Percentiles rank a stretch among this genome's conserved stretches.
These are phyloP conservation scores for Triticum dicoccoides DNA, from an alignment of 176 grass and related monocot species.

Conservation along the genomic window DNA sequence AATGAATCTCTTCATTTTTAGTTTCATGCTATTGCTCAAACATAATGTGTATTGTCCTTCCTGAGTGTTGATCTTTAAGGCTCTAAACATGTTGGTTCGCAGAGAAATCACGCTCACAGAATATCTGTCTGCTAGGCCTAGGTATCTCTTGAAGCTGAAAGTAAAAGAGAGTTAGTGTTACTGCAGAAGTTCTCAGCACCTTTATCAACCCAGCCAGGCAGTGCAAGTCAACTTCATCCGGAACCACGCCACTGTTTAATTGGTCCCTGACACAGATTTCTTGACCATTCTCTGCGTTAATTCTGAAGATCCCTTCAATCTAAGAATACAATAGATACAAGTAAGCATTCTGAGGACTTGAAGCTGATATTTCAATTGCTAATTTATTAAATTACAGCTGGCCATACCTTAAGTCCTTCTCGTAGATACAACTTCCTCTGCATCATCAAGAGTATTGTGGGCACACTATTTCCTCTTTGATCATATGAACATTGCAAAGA, in stretches of 20 bases:
- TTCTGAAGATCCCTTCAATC: conserved; percentile 97
- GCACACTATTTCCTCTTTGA: conserved; percentile 80
- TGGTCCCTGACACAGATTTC: conserved; percentile 68
- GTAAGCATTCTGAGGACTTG: neutral
- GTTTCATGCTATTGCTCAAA: neutral
- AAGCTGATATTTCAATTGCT: neutral
- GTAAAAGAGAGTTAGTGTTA: neutral
- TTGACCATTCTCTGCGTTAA: conserved; percentile 86
- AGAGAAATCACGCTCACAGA: neutral
- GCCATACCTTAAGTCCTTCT: conserved; percentile 74
- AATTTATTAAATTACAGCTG: neutral
- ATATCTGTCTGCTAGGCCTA: conserved; percentile 6
- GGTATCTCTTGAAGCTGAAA: neutral
- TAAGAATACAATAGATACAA: conserved; percentile 28
- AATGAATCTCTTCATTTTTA: neutral
- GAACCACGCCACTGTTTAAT: conserved; percentile 79
- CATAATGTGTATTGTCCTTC: neutral
- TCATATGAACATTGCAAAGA: conserved; percentile 95
- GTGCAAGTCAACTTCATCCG: conserved; percentile 72
- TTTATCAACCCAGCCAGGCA: conserved; percentile 95
- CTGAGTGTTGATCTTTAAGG: neutral
- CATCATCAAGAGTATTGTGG: conserved; percentile 79
- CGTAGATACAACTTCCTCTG: conserved; percentile 68
- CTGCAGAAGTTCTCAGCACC: conserved; percentile 41
- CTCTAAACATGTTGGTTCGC: neutral